Evolutionary conservation across 345 rosid species (phyloP), one percentile per base, ranked within the genome.

Genomic region (Euphorbia peplus): DNA sequence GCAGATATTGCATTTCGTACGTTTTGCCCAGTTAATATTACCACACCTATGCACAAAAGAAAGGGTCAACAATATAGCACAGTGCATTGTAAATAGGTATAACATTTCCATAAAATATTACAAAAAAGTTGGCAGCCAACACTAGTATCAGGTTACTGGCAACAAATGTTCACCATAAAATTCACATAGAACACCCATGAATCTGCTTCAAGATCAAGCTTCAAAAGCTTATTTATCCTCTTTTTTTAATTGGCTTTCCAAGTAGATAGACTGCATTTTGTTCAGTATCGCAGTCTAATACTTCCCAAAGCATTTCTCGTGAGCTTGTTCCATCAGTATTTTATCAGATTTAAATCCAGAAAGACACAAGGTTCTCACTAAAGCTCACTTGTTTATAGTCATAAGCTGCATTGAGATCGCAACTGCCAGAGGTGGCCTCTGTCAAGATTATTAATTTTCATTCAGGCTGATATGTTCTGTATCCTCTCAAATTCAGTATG

Each of bases 1-100:
- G 83, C 98, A 92, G 74, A 95, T 86, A 75, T 95, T 92, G 83
- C 99, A 92, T 72, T 95, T 92, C 29, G 76, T 63, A 64, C 98
- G 95, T 83, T 95, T 95, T 70, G 98, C 99, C 99, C 99, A 95
- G 77, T 88, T 95, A 67, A 90, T 90, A 74, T 95, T 91, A 78
- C 87, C 99, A 78, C 99, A 95, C 97, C 98, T 95, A 87, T 59
- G 50, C 2, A 44, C 50, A 63, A 75, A 21, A 46, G 8, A 5
- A 39, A 18, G 62, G 35, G 28, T 60, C 44, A 21, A 67, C 3
- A 75, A 57, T 11, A 13, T 29, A 21, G 16, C 35, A 47, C 3
- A 12, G 21, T 30, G 46, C 1, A n/a, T 14, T 21, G 22, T 12
- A 25, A 14, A 46, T 37, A 26, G 41, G n/a, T 56, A 32, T 37